Evolutionary conservation across 345 rosid species (phyloP).

Genomic region (Lepidium sativum): DNA sequence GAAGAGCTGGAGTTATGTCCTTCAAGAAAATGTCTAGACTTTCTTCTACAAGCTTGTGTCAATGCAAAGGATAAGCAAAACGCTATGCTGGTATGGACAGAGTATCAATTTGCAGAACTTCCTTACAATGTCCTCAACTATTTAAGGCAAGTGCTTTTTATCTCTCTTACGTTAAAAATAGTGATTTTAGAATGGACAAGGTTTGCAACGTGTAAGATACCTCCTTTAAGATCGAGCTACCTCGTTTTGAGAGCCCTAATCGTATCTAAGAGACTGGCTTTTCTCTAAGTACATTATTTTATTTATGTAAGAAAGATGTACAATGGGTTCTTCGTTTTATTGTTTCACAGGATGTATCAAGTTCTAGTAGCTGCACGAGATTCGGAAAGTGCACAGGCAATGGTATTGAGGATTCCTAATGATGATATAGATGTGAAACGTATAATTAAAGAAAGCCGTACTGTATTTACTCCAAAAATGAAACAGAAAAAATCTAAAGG

Average conservation of each 20-base stretch:
- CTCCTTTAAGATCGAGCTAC: background rate
- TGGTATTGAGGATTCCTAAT: constrained; percentile 43
- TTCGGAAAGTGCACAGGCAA: constrained; percentile 27
- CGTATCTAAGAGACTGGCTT: background rate
- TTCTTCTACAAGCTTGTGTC: constrained; percentile 62
- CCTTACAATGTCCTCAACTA: constrained; percentile 52
- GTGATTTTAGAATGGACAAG: background rate
- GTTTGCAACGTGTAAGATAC: background rate
- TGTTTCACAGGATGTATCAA: constrained; percentile 72
- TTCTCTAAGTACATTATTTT: background rate
- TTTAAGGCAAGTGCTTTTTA: constrained; percentile 39
- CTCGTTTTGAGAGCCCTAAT: background rate
- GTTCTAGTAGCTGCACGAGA: constrained; percentile 62
- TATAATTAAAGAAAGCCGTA: constrained; percentile 26
- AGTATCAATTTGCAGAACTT: constrained; percentile 47
- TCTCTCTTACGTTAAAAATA: background rate
- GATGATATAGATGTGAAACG: constrained; percentile 48
- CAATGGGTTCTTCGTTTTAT: constrained; percentile 5
- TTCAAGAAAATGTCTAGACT: constrained; percentile 70
- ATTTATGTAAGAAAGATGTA: background rate
- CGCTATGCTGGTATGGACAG: constrained; percentile 52
- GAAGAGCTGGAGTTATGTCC: constrained; percentile 52
- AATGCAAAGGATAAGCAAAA: constrained; percentile 45
- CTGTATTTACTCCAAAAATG: constrained; percentile 12
- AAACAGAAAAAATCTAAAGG: constrained; percentile 11